Evolutionary conservation across 805 yeast genomes (phyloP).

Genomic region (Saccharomyces mikatae): DNA sequence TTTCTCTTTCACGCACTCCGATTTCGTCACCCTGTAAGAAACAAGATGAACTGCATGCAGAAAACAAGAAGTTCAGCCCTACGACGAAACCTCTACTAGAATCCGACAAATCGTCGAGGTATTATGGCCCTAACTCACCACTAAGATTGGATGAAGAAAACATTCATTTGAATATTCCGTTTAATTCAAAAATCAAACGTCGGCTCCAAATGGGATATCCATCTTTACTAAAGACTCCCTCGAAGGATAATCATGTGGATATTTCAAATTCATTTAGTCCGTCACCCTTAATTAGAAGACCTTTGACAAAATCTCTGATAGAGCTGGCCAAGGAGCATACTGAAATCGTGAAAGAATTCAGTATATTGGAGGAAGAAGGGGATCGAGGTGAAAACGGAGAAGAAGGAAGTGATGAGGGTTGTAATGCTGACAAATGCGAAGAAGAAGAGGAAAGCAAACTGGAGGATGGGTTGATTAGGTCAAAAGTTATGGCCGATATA

Average conservation of each 20-base stretch:
- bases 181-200: slow-evolving; percentile 19
- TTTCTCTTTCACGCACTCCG: slow-evolving; percentile 8
- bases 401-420: slow-evolving; percentile 6
- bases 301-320: slow-evolving; percentile 16
- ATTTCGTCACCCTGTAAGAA: slow-evolving; percentile 15
- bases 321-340: slow-evolving; percentile 29
- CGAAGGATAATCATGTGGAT: slow-evolving; percentile 2
- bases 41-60: not conserved
- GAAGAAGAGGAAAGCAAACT: slow-evolving; percentile 3
- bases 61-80: not conserved
- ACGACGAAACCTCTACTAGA: not conserved
- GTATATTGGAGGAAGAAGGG: slow-evolving; percentile 12
- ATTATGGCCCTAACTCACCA: slow-evolving; percentile 28
- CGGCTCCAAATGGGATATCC: not conserved
- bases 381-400: slow-evolving; percentile 1
- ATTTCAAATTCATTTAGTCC: slow-evolving; percentile 15
- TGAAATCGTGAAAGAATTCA: slow-evolving; percentile 14
- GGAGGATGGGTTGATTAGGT: not conserved
- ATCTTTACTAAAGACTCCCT: slow-evolving; percentile 11
- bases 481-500: slow-evolving; percentile 4
- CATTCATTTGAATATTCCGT: slow-evolving; percentile 29
- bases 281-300: slow-evolving; percentile 26
- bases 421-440: slow-evolving; percentile 17
- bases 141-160: slow-evolving; percentile 30
- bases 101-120: slow-evolving; percentile 3